phyloP scores from a whole-genome alignment of 495 filamentous ascomycete species.

The Hypoxylon crocopeplum region DNA sequence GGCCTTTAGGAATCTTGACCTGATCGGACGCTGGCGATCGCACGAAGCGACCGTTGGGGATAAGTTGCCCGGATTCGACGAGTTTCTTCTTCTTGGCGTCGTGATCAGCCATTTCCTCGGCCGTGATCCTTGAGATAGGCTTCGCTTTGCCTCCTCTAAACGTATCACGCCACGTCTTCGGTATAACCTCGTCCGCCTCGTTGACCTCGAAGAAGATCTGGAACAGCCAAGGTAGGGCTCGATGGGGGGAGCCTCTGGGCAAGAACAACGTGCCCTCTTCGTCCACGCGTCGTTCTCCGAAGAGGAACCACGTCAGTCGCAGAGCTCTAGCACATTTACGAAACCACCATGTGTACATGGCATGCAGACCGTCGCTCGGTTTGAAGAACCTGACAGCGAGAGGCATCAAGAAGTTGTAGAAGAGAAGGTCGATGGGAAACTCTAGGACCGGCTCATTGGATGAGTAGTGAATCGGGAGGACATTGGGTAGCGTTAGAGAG shows the following conservation, averaged over 20 bases:
- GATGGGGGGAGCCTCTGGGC: slow-evolving; percentile 31
- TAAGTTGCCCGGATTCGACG: slow-evolving; percentile 52
- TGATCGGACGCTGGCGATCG: slow-evolving; percentile 90
- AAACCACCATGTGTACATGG: slow-evolving; percentile 96
- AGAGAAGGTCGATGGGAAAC: slow-evolving; percentile 91
- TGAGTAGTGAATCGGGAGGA: slow-evolving; percentile 92
- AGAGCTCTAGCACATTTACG: slow-evolving; percentile 80
- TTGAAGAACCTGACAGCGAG: slow-evolving; percentile 79
- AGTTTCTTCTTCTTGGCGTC: slow-evolving; percentile 43
- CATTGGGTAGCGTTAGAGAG: slow-evolving; percentile 63
- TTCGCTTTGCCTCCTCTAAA: slow-evolving; percentile 48
- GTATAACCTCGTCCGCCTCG: slow-evolving; percentile 37
- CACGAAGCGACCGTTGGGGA: slow-evolving; percentile 82
- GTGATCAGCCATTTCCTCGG: slow-evolving; percentile 32
- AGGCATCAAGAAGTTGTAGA: slow-evolving; percentile 96
- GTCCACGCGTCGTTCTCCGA: slow-evolving; percentile 78
- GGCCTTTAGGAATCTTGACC: slow-evolving; percentile 88
- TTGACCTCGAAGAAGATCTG: slow-evolving; percentile 48
- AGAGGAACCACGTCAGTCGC: slow-evolving; percentile 89
- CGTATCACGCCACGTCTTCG: slow-evolving; percentile 50
- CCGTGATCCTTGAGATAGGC: slow-evolving; percentile 30
- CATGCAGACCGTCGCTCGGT: slow-evolving; percentile 81
- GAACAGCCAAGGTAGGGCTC: slow-evolving; percentile 39
- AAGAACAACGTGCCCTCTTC: slow-evolving; percentile 72
- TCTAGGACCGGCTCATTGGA: slow-evolving; percentile 90